A percentile compares a stretch with the other conserved stretches of the same genome.
phyloP scores from a whole-genome alignment of 495 filamentous ascomycete genomes.

The Amphirosellinia nigrospora region DNA sequence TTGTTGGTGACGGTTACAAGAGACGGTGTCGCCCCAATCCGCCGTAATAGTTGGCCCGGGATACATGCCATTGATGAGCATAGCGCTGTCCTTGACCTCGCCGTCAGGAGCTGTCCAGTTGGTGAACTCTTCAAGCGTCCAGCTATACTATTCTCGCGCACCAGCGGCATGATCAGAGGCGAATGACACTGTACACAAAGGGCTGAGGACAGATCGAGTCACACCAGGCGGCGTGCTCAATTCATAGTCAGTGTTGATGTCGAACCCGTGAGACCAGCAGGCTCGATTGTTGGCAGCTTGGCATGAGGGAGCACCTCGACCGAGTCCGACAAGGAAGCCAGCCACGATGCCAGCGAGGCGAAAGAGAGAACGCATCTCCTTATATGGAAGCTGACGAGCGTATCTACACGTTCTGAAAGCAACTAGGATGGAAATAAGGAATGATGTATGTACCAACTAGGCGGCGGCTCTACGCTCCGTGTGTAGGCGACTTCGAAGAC shows the following conservation, averaged over 20 bases:
- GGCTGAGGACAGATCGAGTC: not conserved
- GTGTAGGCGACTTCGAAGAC: not conserved
- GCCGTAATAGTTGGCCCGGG: constrained; percentile 63
- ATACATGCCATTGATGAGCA: constrained; percentile 36
- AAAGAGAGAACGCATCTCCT: not conserved
- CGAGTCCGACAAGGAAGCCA: not conserved
- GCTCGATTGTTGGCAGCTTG: not conserved
- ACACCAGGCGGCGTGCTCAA: not conserved
- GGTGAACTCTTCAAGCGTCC: not conserved
- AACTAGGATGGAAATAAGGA: not conserved
- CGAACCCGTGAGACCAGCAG: not conserved
- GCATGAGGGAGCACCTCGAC: not conserved
- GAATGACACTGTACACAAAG: not conserved
- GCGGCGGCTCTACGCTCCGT: not conserved
- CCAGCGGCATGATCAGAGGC: not conserved
- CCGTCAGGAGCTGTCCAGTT: not conserved
- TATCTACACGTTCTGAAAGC: not conserved
- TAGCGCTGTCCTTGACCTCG: not conserved
- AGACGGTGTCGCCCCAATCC: constrained; percentile 62
- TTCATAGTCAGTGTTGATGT: not conserved
- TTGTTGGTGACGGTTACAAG: constrained; percentile 57
- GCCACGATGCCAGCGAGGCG: not conserved
- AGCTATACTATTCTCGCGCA: not conserved
- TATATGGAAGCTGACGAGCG: not conserved
- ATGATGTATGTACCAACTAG: not conserved